Evolutionary conservation across 306 rosid genomes (phyloP).

Genomic region (Pyrus betulifolia): DNA sequence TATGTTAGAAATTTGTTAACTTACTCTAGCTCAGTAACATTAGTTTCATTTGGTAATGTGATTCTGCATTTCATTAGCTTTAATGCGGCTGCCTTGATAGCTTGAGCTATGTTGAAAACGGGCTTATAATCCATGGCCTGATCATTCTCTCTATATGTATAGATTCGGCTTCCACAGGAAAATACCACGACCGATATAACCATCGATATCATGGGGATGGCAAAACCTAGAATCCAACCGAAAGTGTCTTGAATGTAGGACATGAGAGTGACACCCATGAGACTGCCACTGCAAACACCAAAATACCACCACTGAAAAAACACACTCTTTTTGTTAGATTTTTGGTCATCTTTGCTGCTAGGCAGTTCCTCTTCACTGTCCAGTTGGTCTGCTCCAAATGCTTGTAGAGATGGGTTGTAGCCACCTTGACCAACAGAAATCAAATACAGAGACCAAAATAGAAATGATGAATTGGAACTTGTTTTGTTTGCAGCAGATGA

Average conservation of each 20-base stretch:
- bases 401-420: constrained; percentile 87
- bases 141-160: constrained; percentile 34
- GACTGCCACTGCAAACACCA: constrained; percentile 78
- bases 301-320: constrained; percentile 93
- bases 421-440: constrained; percentile 88
- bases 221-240: constrained; percentile 88
- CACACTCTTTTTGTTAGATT: constrained; percentile 35
- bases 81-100: constrained; percentile 43
- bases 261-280: constrained; percentile 79
- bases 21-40: constrained; percentile 72
- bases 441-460: constrained; percentile 64
- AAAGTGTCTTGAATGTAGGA: constrained; percentile 87
- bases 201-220: constrained; percentile 78
- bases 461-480: constrained; percentile 47
- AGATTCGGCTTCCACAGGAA: constrained; percentile 58
- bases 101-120: constrained; percentile 23
- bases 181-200: constrained; percentile 44
- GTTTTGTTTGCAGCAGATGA: constrained; percentile 36
- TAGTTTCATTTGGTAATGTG: constrained; percentile 33
- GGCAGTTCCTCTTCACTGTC: constrained; percentile 67
- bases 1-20: constrained; percentile 8
- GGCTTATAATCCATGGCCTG: constrained; percentile 16
- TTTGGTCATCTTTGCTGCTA: constrained; percentile 37
- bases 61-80: constrained; percentile 44
- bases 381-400: constrained; percentile 86